Evolutionary conservation across 768 basidiomycete species (phyloP).

Genomic region (Chalciporus chontae): DNA sequence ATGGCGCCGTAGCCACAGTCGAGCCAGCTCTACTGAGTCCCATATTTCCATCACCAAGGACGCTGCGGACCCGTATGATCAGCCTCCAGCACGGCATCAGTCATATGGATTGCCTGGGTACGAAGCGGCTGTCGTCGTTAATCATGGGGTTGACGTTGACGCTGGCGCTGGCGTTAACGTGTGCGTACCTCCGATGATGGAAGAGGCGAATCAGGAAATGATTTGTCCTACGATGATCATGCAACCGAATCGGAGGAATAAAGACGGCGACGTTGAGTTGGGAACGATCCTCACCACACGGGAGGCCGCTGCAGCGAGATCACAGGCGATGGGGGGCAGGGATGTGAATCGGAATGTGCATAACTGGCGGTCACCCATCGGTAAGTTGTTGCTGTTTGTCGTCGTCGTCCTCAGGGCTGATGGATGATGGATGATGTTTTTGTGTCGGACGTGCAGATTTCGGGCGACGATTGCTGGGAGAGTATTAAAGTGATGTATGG

Average conservation of each 20-base stretch:
- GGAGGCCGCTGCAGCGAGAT: conserved; percentile 43
- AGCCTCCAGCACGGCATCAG: background rate
- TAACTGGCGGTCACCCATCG: conserved; percentile 68
- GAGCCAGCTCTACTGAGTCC: background rate
- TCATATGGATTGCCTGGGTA: conserved; percentile 19
- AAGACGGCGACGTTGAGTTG: conserved; percentile 21
- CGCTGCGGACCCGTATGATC: background rate
- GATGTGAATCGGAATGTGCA: conserved; percentile 50
- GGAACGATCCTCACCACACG: conserved; percentile 28
- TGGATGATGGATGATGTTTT: background rate
- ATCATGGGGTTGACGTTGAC: background rate
- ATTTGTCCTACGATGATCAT: conserved; percentile 8
- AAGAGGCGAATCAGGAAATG: background rate
- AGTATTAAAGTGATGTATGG: too few relatives aligned
- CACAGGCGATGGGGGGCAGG: conserved; percentile 33
- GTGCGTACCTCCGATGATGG: background rate
- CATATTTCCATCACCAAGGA: conserved; percentile 15
- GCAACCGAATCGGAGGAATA: conserved; percentile 26
- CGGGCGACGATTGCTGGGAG: background rate
- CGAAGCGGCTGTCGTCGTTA: conserved; percentile 28
- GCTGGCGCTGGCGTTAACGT: too few relatives aligned
- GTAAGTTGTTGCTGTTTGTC: conserved; percentile 34
- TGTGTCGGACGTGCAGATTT: background rate
- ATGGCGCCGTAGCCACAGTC: background rate
- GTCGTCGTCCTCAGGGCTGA: background rate